phyloP scores from a whole-genome alignment of 768 basidiomycete species.

The Lactifluus piperatus region DNA sequence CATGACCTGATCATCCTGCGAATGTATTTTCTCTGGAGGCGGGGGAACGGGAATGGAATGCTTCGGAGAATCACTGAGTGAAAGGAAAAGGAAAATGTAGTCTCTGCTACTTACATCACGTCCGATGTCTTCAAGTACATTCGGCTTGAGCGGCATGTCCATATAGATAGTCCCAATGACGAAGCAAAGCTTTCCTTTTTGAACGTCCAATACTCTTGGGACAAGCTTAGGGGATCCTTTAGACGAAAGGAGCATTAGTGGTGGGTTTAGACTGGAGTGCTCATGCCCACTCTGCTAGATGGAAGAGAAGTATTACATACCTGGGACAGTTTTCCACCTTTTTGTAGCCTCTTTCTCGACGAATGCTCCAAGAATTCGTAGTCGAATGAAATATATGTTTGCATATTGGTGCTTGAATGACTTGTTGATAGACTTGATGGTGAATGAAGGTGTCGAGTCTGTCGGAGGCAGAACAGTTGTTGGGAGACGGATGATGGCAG shows the following conservation, averaged over 20 bases:
- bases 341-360: conserved; percentile 42
- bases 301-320: conserved; percentile 24
- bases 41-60: conserved; percentile 85
- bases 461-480: conserved; percentile 7
- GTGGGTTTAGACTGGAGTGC: not conserved
- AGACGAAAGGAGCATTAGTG: not conserved
- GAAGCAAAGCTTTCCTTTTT: conserved; percentile 79
- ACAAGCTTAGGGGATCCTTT: conserved; percentile 62
- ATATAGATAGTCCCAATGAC: conserved; percentile 94
- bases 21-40: conserved; percentile 63
- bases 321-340: conserved; percentile 42
- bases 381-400: conserved; percentile 60
- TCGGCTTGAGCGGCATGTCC: conserved; percentile 98
- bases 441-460: conserved; percentile 29
- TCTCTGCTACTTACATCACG: conserved; percentile 67
- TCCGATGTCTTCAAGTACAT: conserved; percentile 92
- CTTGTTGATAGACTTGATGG: conserved; percentile 35
- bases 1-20: conserved; percentile 71
- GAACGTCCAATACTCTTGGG: conserved; percentile 79
- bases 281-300: not conserved
- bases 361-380: conserved; percentile 39
- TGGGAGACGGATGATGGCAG: conserved; percentile 8
- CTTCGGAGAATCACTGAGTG: conserved; percentile 26
- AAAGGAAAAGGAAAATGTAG: not conserved
- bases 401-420: conserved; percentile 65